Base-by-base conservation (phyloP, 768 basidiomycete species). In the Tylopilus cervinicoccineus region DNA sequence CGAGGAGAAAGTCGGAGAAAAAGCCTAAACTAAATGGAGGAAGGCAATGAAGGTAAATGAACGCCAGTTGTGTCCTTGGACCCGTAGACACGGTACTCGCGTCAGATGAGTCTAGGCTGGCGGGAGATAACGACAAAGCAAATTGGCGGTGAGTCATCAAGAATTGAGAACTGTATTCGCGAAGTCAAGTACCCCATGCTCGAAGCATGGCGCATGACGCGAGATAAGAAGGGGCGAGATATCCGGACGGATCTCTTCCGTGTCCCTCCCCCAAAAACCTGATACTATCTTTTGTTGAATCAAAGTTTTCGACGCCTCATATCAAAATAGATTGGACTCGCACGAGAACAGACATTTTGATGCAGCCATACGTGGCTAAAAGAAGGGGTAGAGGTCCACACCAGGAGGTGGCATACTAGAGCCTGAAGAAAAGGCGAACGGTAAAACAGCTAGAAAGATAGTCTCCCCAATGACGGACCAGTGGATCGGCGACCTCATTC, bases 221-320 rank as follows among this genome's bases (percentile, higher is more conserved):
- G 33, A 20, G 27, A 47, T 33, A 24, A 20, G 29, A 16, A 37
- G 26, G 19, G 48, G 10, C 39, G 52, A 49, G 28, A 44, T 17
- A 40, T 8, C 23, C 57, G 62, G 62, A 43, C 62, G 62, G 62
- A 63, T 60, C 60, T 64, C 39, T 56, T 58, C 61, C 63, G 58
- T 45, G 20, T n/a, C n/a, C 22, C 33, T 13, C 9, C 14, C 13
- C 28, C 32, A 12, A 32, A 38, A 39, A 20, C 16, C 5, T 6
- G 31, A 6, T 10, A 1, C 19, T 3, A 29, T 10, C 6, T 14
- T 19, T 45, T 29, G 39, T 23, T 2, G n/a, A 3, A 14, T 33
- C 36, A 27, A 38, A 8, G 3, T 37, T 38, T 34, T 41, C 26
- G 33, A 36, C 45, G 19, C 46, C 37, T 37, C 33, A 17, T 23